Base-by-base conservation (phyloP, 441 rosid genomes). In the Pelargonium cotyledonis region DNA sequence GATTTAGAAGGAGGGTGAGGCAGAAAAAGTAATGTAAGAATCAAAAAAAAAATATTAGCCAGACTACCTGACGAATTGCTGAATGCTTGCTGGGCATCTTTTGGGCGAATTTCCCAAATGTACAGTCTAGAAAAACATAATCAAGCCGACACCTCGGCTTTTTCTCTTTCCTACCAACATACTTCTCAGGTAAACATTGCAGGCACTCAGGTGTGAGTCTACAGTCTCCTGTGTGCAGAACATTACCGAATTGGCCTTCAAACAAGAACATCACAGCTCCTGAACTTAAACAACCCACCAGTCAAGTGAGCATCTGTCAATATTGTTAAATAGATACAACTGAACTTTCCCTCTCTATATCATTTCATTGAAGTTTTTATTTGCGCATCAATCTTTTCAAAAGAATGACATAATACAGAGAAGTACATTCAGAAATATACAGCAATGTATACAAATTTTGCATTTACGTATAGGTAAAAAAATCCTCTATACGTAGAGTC, bases 211-310 rank as follows among this genome's bases (percentile, higher is more conserved):
- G 75, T 23, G 89, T 87, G 76, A 92, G 89, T 84, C 98, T 86
- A 80, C 94, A 89, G 80, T 92, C 97, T 79, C 98, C 97, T 10
- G 96, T 86, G 83, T 90, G 96, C 78, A 90, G 85, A 72, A 92
- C 83, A 66, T 82, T 85, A 72, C 98, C 98, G 53, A 90, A 92
- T 71, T 68, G 73, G 23, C 98, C 97, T 82, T 90, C 94, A 73
- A 92, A 90, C 83, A 92, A 80, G 85, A 89, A 89, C 97, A 87
- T 89, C 18, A 89, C 91, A 43, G 96, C 96, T 80, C 98, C 98
- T 89, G 89, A 73, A 79, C 81, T 81, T 69, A 80, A 15, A 78
- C 65, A 21, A 70, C 67, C 68, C 72, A 74, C 79, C 74, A 70
- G 74, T 73, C 26, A 60, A 80, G 15, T 44, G 51, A 68, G 23